Conservation (phyloP, 257 asterid species). For the Marsdenia floribunda region DNA sequence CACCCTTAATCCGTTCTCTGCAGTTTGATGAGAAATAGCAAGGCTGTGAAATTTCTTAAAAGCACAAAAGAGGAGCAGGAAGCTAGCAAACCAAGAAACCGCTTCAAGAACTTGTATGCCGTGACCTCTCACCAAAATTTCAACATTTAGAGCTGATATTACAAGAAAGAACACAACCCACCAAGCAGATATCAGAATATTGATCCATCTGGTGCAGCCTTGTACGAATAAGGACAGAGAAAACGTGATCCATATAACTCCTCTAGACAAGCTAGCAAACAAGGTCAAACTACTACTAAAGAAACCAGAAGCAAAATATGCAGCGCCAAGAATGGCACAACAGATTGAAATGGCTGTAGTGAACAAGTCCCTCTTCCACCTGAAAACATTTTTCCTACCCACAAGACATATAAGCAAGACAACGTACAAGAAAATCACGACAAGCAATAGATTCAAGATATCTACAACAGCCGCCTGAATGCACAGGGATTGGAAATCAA, state of each 20-base stretch:
- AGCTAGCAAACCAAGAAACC: constrained; percentile 46
- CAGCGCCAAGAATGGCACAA: constrained; percentile 41
- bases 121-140: constrained; percentile 19
- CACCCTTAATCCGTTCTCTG: constrained; percentile 23
- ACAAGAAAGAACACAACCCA: constrained; percentile 44
- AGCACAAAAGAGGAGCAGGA: constrained; percentile 44
- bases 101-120: constrained; percentile 30
- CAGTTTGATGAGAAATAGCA: constrained; percentile 15
- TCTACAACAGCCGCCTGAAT: constrained; percentile 33
- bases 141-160: constrained; percentile 37
- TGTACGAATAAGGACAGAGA: constrained; percentile 39
- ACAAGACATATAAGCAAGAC: constrained; percentile 20
- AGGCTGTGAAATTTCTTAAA: constrained; percentile 22
- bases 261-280: constrained; percentile 32
- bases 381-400: constrained; percentile 17
- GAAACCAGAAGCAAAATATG: constrained; percentile 30
- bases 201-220: constrained; percentile 34
- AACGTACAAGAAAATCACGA: constrained; percentile 29
- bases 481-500: constrained; percentile 28
- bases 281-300: constrained; percentile 26
- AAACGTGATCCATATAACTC: constrained; percentile 48
- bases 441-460: constrained; percentile 32
- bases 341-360: constrained; percentile 19
- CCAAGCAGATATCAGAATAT: constrained; percentile 43
- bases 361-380: constrained; percentile 32